phyloP scores from a whole-genome alignment of 2,329 filamentous ascomycete species.

The Xylariales sp. region DNA sequence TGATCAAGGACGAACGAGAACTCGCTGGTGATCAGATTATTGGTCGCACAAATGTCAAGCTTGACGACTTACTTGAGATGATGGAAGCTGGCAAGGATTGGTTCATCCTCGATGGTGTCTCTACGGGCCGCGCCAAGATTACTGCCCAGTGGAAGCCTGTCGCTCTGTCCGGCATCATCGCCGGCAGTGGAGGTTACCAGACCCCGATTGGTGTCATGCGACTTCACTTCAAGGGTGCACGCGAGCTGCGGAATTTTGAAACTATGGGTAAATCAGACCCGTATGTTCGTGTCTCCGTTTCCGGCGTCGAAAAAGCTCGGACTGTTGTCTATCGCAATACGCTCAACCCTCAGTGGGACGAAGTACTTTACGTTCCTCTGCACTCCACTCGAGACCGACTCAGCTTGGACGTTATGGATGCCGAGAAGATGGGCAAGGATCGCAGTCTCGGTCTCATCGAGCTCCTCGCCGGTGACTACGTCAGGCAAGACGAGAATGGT shows the following conservation, averaged over 20 bases:
- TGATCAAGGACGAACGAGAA: slow-evolving; percentile 94
- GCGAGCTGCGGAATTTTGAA: slow-evolving; percentile 84
- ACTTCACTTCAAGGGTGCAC: slow-evolving; percentile 82
- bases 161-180: slow-evolving; percentile 70
- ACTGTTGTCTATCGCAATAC: slow-evolving; percentile 97
- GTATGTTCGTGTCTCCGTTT: slow-evolving; percentile 83
- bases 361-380: slow-evolving; percentile 89
- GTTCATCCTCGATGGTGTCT: slow-evolving; percentile 81
- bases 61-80: slow-evolving; percentile 87
- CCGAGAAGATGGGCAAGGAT: slow-evolving; percentile 88
- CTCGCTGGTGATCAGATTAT: slow-evolving; percentile 77
- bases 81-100: slow-evolving; percentile 93
- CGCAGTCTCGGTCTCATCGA: slow-evolving; percentile 81
- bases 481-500: slow-evolving; percentile 71
- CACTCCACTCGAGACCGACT: slow-evolving; percentile 82
- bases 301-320: slow-evolving; percentile 83
- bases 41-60: slow-evolving; percentile 90
- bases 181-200: slow-evolving; percentile 81
- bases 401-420: slow-evolving; percentile 91
- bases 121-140: slow-evolving; percentile 84
- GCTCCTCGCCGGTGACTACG: slow-evolving; percentile 71
- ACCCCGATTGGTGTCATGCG: slow-evolving; percentile 94
- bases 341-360: slow-evolving; percentile 91
- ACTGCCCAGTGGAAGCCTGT: slow-evolving; percentile 94
- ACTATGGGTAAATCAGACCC: slow-evolving; percentile 96